Evolutionary conservation across 1,139 yeast species (phyloP).

Genomic region (Wickerhamomyces sp.): DNA sequence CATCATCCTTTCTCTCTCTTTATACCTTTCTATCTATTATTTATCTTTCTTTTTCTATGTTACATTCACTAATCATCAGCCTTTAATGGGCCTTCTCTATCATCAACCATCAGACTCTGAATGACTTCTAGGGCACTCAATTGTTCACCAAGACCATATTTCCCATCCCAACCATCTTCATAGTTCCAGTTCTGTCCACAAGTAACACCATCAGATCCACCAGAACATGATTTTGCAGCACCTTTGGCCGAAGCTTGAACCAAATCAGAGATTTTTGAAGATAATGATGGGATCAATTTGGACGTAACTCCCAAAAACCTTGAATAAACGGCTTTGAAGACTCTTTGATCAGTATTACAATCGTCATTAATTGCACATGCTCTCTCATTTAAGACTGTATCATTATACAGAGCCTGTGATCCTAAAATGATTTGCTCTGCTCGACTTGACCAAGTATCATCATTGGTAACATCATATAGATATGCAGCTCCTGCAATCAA

Average conservation of each 20-base stretch:
- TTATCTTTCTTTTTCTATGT: too few relatives aligned
- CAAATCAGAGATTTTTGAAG: slow-evolving; percentile 37
- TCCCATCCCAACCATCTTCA: slow-evolving; percentile 41
- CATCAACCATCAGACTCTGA: slow-evolving; percentile 31
- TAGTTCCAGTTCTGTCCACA: slow-evolving; percentile 55
- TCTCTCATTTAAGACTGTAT: slow-evolving; percentile 56
- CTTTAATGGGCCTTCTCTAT: not conserved
- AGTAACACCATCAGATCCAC: slow-evolving; percentile 51
- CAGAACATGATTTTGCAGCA: slow-evolving; percentile 55
- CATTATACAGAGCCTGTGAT: slow-evolving; percentile 47
- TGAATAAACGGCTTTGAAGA: slow-evolving; percentile 70
- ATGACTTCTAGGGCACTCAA: slow-evolving; percentile 53
- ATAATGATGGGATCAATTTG: slow-evolving; percentile 48
- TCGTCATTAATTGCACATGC: slow-evolving; percentile 56
- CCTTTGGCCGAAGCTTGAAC: slow-evolving; percentile 45
- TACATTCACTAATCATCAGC: not conserved
- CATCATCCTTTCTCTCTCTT: too few relatives aligned
- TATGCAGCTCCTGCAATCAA: slow-evolving; percentile 69
- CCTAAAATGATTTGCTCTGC: slow-evolving; percentile 43
- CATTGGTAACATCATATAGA: slow-evolving; percentile 59
- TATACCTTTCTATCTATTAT: too few relatives aligned
- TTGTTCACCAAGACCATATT: slow-evolving; percentile 56
- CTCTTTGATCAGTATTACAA: slow-evolving; percentile 73
- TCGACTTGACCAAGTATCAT: slow-evolving; percentile 52
- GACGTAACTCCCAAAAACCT: slow-evolving; percentile 61